Conservation (phyloP, 768 basidiomycete species). For the Coprinopsis strossmayeri region DNA sequence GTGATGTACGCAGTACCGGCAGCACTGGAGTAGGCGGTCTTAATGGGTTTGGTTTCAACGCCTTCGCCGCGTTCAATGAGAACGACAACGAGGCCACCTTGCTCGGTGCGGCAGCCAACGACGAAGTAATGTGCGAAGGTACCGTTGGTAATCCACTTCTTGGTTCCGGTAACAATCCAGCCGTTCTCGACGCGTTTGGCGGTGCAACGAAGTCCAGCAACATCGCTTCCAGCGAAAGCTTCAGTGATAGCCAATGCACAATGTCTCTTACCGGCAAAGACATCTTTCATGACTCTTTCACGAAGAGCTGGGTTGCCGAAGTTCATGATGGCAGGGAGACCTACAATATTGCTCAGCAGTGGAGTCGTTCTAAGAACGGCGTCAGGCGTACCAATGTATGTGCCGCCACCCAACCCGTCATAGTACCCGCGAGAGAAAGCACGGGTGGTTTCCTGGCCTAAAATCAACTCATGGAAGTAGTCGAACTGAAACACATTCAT, state of each 20-base stretch:
- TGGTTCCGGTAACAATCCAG: slow-evolving; percentile 79
- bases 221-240: slow-evolving; percentile 78
- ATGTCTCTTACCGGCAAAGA: slow-evolving; percentile 56
- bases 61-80: slow-evolving; percentile 30
- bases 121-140: slow-evolving; percentile 68
- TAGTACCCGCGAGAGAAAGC: slow-evolving; percentile 71
- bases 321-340: slow-evolving; percentile 74
- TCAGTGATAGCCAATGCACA: slow-evolving; percentile 81
- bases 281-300: slow-evolving; percentile 51
- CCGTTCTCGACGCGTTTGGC: slow-evolving; percentile 67
- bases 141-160: slow-evolving; percentile 81
- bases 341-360: slow-evolving; percentile 22
- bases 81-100: slow-evolving; percentile 25
- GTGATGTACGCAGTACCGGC: slow-evolving; percentile 86
- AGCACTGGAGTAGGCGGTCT: slow-evolving; percentile 69
- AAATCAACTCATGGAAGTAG: slow-evolving; percentile 78
- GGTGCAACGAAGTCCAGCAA: slow-evolving; percentile 62
- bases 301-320: slow-evolving; percentile 64
- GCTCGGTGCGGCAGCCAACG: slow-evolving; percentile 51
- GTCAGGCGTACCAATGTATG: slow-evolving; percentile 22
- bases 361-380: background rate
- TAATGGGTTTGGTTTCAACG: slow-evolving; percentile 67
- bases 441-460: slow-evolving; percentile 64
- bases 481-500: too few species aligned
- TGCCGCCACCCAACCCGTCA: slow-evolving; percentile 60